These are phyloP conservation scores for Asterella californica DNA, from an alignment of 225 moss, liverwort and hornwort genomes.

Conservation along the genomic window DNA sequence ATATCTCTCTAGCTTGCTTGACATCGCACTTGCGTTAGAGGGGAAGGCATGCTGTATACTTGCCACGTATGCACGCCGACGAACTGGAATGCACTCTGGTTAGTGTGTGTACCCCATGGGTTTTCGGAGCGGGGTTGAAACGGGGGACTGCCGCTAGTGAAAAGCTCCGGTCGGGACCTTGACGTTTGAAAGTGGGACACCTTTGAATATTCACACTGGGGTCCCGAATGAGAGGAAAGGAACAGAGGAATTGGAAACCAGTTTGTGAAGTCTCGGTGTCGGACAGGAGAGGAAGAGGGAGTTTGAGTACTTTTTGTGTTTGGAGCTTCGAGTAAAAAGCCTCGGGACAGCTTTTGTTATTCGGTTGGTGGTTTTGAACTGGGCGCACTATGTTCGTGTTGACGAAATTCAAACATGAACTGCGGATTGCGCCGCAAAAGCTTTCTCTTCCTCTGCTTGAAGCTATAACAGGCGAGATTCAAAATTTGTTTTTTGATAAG, in stretches of 20 bases:
- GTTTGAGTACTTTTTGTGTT: not conserved
- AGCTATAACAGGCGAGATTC: constrained; percentile 49
- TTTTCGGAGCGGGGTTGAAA: too few species aligned
- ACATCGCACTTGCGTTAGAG: not conserved
- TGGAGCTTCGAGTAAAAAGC: not conserved
- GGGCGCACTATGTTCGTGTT: constrained; percentile 47
- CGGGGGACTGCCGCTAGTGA: too few species aligned
- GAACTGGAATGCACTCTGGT: too few species aligned
- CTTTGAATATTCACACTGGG: too few species aligned
- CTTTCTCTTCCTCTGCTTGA: constrained; percentile 56
- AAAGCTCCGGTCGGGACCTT: too few species aligned
- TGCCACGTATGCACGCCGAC: too few species aligned
- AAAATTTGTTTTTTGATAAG: constrained; percentile 51
- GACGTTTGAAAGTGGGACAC: too few species aligned
- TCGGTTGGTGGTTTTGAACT: not conserved
- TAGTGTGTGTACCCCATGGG: too few species aligned
- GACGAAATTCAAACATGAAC: constrained; percentile 51
- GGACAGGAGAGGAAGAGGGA: not conserved
- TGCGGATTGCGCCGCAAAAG: constrained; percentile 57
- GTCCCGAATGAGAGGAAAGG: too few species aligned
- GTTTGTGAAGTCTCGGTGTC: not conserved
- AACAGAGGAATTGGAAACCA: too few species aligned
- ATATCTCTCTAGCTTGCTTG: too few species aligned
- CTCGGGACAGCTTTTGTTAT: too few species aligned
- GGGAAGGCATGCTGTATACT: not conserved